A percentile compares a stretch with the other conserved stretches of the same genome.
phyloP scores from a whole-genome alignment of 768 basidiomycete genomes.

The Leccinum barrowsii region DNA sequence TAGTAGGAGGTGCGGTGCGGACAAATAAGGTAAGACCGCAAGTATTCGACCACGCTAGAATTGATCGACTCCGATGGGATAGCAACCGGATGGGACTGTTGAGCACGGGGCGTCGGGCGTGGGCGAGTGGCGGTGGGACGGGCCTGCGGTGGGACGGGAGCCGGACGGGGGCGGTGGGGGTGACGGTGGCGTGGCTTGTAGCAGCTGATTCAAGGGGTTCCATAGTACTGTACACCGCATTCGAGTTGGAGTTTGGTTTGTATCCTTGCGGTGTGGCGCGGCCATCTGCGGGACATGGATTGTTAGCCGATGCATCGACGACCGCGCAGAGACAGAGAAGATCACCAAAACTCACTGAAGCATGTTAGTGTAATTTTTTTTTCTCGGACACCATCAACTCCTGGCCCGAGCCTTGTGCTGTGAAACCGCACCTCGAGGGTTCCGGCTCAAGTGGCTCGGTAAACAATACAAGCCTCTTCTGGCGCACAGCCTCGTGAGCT shows the following conservation, averaged over 20 bases:
- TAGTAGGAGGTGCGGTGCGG: slow-evolving; percentile 12
- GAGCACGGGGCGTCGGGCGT: slow-evolving; percentile 7
- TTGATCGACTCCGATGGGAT: slow-evolving; percentile 27
- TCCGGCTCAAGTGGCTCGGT: too few species aligned
- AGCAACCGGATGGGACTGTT: slow-evolving; percentile 14
- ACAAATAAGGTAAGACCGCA: slow-evolving; percentile 21
- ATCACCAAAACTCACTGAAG: slow-evolving; percentile 3
- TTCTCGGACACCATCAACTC: background rate
- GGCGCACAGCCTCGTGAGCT: too few species aligned
- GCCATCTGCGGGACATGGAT: background rate
- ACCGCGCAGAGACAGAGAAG: background rate
- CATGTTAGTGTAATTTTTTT: background rate
- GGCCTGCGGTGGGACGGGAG: background rate
- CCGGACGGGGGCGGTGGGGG: background rate
- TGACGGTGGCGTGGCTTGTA: background rate
- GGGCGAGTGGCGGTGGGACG: background rate
- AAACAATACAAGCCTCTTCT: too few species aligned
- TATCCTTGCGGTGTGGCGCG: background rate
- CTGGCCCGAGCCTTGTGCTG: background rate
- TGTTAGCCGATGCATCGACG: background rate
- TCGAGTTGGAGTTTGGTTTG: background rate
- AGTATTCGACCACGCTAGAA: slow-evolving; percentile 26
- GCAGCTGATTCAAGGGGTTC: background rate
- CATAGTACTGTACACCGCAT: background rate
- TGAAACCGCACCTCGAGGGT: background rate